Conservation (phyloP, 2,329 filamentous ascomycete genomes). For the Rhynchosporium graminicola region DNA sequence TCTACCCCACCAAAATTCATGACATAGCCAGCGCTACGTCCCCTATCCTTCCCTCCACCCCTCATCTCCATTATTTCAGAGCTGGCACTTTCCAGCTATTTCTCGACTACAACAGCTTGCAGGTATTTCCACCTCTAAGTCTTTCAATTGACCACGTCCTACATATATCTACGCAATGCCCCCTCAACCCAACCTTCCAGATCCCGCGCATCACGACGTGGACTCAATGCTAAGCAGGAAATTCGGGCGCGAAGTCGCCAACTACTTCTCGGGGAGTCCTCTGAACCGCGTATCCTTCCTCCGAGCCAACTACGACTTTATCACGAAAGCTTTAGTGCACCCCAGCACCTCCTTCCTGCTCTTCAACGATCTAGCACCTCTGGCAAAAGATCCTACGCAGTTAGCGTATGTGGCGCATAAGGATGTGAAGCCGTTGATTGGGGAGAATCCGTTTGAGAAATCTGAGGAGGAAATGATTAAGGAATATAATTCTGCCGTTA, state of each 20-base stretch:
- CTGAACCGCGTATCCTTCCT: slow-evolving; percentile 81
- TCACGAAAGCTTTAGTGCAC: slow-evolving; percentile 66
- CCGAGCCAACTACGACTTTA: slow-evolving; percentile 68
- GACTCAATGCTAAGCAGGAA: slow-evolving; percentile 67
- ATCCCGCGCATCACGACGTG: slow-evolving; percentile 37
- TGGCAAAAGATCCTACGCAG: slow-evolving; percentile 60
- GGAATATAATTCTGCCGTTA: slow-evolving; percentile 70
- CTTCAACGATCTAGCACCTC: slow-evolving; percentile 75
- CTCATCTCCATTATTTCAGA: not conserved
- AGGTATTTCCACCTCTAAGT: slow-evolving; percentile 1
- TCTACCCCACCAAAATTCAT: slow-evolving; percentile 8
- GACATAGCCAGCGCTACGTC: slow-evolving; percentile 9
- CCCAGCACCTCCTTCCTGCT: slow-evolving; percentile 72
- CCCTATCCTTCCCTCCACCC: not conserved
- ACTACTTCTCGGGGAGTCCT: slow-evolving; percentile 80
- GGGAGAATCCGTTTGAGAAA: slow-evolving; percentile 67
- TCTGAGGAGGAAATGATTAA: slow-evolving; percentile 73
- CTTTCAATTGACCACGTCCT: too few species aligned
- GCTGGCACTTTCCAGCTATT: not conserved
- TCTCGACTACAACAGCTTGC: not conserved
- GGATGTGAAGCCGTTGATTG: slow-evolving; percentile 71
- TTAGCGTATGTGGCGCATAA: slow-evolving; percentile 69
- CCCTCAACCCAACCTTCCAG: slow-evolving; percentile 38
- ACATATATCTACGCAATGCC: slow-evolving; percentile 31
- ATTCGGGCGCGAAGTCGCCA: slow-evolving; percentile 78